Evolutionary conservation across 139 green algal genomes (phyloP), one percentile per base, ranked within the genome.

Genomic region (Picochlorum sp.): DNA sequence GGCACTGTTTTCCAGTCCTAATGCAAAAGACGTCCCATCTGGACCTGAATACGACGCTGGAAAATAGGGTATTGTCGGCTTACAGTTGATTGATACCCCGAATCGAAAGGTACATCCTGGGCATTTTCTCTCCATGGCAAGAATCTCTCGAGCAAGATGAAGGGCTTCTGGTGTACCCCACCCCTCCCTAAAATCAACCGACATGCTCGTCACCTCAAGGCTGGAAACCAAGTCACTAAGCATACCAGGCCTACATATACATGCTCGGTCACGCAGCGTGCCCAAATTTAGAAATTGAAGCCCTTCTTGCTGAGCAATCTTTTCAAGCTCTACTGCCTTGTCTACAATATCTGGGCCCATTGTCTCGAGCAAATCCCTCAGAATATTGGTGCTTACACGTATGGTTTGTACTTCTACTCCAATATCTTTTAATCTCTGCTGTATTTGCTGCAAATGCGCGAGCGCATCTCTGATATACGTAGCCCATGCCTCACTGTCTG

Each of bases 351-450:
- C 34, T 41, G 34, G 34, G 1, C 34, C 34, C 8, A 41, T 41
- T 41, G 34, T 14, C 34, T 31, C 31, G 7, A 41, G 34, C 34
- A 41, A 41, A 41, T 41, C 34, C 34, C 8, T 54, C 47, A 83
- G 57, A 8, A 62, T 45, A 13, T 68, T 41, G 1, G 75, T 83
- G 9, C 66, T 66, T 2, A 83, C 62, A n/a, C 77, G 66, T 2
- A 57, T 59, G 4, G 77, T 83, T 31, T 83, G 77, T 21, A 83
- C 75, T 34, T 83, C 76, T 54, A 75, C 69, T 47, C 73, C 76
- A 80, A 62, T 21, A 0, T 10, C 52, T 62, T 23, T 6, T 41
- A 41, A 4, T 13, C 8, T 41, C 7, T 11, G 0, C 34, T 41
- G 34, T 13, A 41, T 41, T 11, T 41, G 34, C 8, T 4, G 1